Conservation (phyloP, 345 rosid genomes). For the Aurinia saxatilis region DNA sequence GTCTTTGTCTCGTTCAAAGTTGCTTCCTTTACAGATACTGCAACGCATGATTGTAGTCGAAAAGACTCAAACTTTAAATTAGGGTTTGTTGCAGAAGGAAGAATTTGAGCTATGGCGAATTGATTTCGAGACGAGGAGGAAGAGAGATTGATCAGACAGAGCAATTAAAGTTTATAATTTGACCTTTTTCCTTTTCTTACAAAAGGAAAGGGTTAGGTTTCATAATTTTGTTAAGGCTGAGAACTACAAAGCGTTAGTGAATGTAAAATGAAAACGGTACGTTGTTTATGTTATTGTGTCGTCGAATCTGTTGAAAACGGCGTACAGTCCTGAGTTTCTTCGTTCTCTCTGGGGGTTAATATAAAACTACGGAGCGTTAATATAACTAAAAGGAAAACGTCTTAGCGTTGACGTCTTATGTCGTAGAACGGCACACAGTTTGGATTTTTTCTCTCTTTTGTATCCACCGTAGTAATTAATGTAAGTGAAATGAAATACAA, state of each 20-base stretch:
- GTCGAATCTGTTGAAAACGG: too few relatives aligned
- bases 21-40: conserved; percentile 38
- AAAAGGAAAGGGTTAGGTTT: neutral
- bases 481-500: too few relatives aligned
- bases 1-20: conserved; percentile 38
- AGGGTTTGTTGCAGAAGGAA: neutral
- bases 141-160: neutral
- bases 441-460: too few relatives aligned
- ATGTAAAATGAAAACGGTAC: neutral
- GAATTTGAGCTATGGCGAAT: neutral
- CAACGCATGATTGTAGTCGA: conserved; percentile 30
- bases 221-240: neutral
- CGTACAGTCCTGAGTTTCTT: too few relatives aligned
- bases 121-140: neutral
- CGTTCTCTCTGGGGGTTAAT: too few relatives aligned
- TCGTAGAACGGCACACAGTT: too few relatives aligned
- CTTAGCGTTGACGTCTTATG: too few relatives aligned
- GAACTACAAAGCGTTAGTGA: neutral
- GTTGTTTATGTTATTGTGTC: neutral
- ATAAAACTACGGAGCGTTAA: too few relatives aligned
- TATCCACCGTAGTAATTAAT: too few relatives aligned
- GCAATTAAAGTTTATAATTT: neutral
- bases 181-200: neutral
- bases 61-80: neutral
- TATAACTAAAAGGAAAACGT: too few relatives aligned